These are phyloP conservation scores for Ustilago trichophora DNA, from an alignment of 1,284 basidiomycete genomes.

Conservation along the genomic window DNA sequence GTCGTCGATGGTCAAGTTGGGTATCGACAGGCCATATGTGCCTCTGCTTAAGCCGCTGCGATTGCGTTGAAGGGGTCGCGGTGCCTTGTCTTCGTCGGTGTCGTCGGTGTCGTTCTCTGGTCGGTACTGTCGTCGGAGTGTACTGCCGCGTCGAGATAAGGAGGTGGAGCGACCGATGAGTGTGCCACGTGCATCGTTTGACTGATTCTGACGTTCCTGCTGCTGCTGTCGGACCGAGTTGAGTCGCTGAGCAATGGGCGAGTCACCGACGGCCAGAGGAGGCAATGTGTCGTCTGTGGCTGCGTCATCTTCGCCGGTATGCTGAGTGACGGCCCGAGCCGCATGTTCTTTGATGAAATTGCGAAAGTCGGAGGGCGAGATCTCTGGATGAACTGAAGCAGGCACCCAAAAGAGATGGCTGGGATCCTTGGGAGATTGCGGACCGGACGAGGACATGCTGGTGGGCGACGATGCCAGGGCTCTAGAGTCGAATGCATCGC, in stretches of 20 bases:
- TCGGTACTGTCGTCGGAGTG: conserved; percentile 70
- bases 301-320: conserved; percentile 12
- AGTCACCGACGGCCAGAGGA: conserved; percentile 24
- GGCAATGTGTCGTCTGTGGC: conserved; percentile 14
- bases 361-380: conserved; percentile 94
- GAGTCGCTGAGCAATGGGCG: conserved; percentile 43
- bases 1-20: conserved; percentile 85
- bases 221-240: conserved; percentile 45
- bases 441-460: conserved; percentile 16
- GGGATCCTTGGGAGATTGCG: conserved; percentile 52
- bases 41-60: conserved; percentile 28
- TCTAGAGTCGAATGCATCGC: conserved; percentile 22
- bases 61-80: conserved; percentile 37
- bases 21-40: conserved; percentile 44
- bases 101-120: conserved; percentile 72
- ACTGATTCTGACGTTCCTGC: conserved; percentile 16
- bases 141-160: conserved; percentile 57
- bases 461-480: conserved; percentile 15
- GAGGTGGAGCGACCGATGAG: conserved; percentile 55
- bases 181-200: conserved; percentile 17
- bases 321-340: conserved; percentile 63
- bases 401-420: conserved; percentile 93
- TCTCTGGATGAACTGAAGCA: conserved; percentile 92
- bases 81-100: conserved; percentile 71
- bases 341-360: conserved; percentile 94